Conservation (phyloP, 2,329 filamentous ascomycete genomes). For the Ilyonectria robusta region DNA sequence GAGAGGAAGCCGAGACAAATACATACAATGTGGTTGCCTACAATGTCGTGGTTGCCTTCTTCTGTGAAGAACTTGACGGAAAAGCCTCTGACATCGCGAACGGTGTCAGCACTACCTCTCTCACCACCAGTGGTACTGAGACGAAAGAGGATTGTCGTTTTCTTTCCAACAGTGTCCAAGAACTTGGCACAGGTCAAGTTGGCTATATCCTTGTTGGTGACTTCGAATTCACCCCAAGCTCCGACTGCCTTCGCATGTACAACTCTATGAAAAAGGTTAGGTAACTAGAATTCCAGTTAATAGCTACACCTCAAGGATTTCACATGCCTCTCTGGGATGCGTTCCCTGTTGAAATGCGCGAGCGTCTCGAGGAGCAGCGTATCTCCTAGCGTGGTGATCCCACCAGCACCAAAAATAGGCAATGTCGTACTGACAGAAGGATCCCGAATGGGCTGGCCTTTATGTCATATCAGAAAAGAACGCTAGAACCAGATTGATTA, state of each 20-base stretch:
- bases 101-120: conserved; percentile 75
- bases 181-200: conserved; percentile 67
- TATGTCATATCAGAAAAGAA: background rate
- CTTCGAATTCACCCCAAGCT: conserved; percentile 71
- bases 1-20: background rate
- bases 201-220: conserved; percentile 64
- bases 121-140: conserved; percentile 80
- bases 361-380: conserved; percentile 5
- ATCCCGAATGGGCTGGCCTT: conserved; percentile 1
- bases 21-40: conserved; percentile 74
- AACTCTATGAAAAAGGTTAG: conserved; percentile 30
- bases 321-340: conserved; percentile 15
- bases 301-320: conserved; percentile 13
- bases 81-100: conserved; percentile 78
- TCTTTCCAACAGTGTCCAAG: conserved; percentile 66
- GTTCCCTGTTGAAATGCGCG: conserved; percentile 9
- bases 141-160: conserved; percentile 71
- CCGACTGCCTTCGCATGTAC: conserved; percentile 54
- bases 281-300: background rate
- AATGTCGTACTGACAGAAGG: conserved; percentile 2
- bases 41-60: conserved; percentile 76
- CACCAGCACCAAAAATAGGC: conserved; percentile 10
- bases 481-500: background rate
- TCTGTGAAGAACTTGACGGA: conserved; percentile 72
- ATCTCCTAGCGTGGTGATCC: conserved; percentile 7